Evolutionary conservation across 768 basidiomycete species (phyloP), one percentile per base, ranked within the genome.

Genomic region (Mycena alexandri): DNA sequence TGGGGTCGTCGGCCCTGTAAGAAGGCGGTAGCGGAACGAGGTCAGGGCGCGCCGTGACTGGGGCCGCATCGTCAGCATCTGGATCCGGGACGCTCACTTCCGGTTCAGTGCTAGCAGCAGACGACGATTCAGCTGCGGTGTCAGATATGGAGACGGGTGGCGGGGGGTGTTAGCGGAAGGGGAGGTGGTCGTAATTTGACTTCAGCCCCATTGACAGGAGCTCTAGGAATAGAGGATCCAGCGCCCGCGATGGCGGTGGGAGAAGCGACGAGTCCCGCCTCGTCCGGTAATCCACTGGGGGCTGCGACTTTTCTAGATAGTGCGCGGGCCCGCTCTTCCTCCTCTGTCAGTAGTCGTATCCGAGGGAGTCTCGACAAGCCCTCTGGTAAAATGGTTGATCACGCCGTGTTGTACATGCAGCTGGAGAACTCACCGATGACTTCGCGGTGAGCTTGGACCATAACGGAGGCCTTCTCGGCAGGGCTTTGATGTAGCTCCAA

Each of bases 381-480:
- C 75, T 94, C 93, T 94, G 55, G n/a, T 36, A 36, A 1, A n/a
- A 34, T 8, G 36, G 5, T n/a, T 44, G n/a, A 56, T 36, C 34
- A 36, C n/a, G 34, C 34, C 34, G 33, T 47, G 34, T 47, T 0
- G 16, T 66, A 44, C 14, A 67, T 17, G 9, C 19, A 54, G 57
- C 24, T 17, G n/a, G 41, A 58, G 34, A 54, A 41, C 90, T 73
- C 67, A 95, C 94, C 93, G 65, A 96, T 96, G 21, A 98, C 85
- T 21, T 92, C 81, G 73, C 93, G 93, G 76, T 99, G 96, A 0
- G 93, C 92, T 8, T 86, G 83, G 19, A 99, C 93, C 21, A 99
- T 82, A 11, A 95, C 81, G 2, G 88, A 86, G 3, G 92, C 89
- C 76, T 99, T 98, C 64, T 93, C 91, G 2, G 83, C 85, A 0